Evolutionary conservation across 2,329 filamentous ascomycete genomes (phyloP), one percentile per base, ranked within the genome.

Genomic region (Apiospora arundinis): DNA sequence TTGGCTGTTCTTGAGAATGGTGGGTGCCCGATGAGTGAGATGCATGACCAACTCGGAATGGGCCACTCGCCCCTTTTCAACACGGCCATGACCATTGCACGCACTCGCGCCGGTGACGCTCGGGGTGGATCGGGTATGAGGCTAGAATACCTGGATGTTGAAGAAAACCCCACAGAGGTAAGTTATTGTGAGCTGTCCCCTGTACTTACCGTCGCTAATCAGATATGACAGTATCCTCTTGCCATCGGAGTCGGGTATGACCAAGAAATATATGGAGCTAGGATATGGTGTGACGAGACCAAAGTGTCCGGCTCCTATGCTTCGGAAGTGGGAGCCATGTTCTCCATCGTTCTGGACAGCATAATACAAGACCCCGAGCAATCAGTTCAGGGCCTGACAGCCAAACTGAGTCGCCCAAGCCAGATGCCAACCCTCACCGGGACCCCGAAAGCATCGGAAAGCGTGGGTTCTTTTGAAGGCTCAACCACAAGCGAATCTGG

Each of bases 61-160:
- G 60, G 60, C 60, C 32, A 66, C 8, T 42, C 60, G 32, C 60
- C 60, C 6, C 60, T 66, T 23, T 66, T 66, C 37, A 66, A 66
- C 60, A 66, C 60, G 60, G 60, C 60, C 9, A 66, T 66, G 32
- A 66, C 60, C 8, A 66, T 66, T 4, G 60, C 40, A 6, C 60
- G 60, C 18, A 40, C n/a, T n/a, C 40, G 21, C 32, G 1, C 32
- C 3, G 60, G 14, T 0, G 32, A 14, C 1, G 4, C 18, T 4
- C 4, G 42, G 8, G 37, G 1, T 12, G 4, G 14, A 1, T 40
- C 32, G 21, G 21, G 21, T 9, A 66, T 66, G 3, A 42, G 3
- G 8, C 18, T 25, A 42, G 32, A 42, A 18, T 44, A 44, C n/a
- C 32, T 66, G 3, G 21, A 66, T 23, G 18, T 42, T 0, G 60